These are phyloP conservation scores for Chytriomyces confervae DNA, from an alignment of 192 early-diverging fungal genomes.

Conservation along the genomic window DNA sequence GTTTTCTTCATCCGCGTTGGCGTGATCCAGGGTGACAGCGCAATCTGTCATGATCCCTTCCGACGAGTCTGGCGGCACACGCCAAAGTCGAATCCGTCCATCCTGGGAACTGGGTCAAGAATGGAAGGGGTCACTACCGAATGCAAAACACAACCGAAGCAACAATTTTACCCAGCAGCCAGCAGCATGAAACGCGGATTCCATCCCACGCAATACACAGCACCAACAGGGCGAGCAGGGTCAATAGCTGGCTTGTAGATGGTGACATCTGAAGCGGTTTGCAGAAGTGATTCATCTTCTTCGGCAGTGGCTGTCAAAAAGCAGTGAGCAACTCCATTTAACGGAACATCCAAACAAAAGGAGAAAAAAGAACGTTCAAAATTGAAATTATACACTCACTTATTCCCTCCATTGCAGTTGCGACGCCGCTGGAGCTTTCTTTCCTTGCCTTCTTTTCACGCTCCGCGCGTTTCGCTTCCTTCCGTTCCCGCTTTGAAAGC, in stretches of 20 bases:
- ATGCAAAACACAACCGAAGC: not conserved
- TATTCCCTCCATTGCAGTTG: not conserved
- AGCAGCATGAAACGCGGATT: slow-evolving; percentile 68
- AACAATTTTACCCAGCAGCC: slow-evolving; percentile 73
- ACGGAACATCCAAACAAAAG: not conserved
- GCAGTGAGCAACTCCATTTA: not conserved
- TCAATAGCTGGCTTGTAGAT: slow-evolving; percentile 7
- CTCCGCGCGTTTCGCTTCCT: slow-evolving; percentile 13
- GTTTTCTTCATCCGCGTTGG: slow-evolving; percentile 46
- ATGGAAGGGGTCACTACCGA: not conserved
- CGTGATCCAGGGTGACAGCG: slow-evolving; percentile 61
- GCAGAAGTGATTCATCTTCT: slow-evolving; percentile 6
- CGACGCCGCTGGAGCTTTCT: not conserved
- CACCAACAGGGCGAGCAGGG: not conserved
- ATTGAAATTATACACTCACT: not conserved
- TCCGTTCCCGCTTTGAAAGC: slow-evolving; percentile 1
- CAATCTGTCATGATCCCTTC: slow-evolving; percentile 55
- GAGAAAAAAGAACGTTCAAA: not conserved
- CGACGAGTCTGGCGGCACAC: slow-evolving; percentile 60
- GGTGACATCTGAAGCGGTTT: slow-evolving; percentile 22
- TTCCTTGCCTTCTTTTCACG: slow-evolving; percentile 27
- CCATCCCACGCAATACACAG: slow-evolving; percentile 59
- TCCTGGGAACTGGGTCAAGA: slow-evolving; percentile 65
- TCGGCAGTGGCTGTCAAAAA: not conserved
- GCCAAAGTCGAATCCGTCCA: slow-evolving; percentile 87